phyloP scores from a whole-genome alignment of 2,329 filamentous ascomycete genomes.

The Gliomastix tumulicola region DNA sequence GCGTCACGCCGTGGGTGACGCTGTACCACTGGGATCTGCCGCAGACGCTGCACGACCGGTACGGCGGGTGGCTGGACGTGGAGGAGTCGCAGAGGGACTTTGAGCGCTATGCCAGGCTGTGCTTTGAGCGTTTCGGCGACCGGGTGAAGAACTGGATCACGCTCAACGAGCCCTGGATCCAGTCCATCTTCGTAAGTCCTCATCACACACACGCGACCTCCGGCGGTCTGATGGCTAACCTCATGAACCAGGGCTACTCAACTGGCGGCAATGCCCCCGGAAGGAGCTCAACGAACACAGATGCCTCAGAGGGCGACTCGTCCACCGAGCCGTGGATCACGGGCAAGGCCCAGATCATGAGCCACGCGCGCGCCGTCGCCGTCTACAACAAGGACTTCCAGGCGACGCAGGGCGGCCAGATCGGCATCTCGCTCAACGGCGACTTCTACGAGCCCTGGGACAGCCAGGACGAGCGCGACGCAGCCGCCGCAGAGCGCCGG shows the following conservation, averaged over 20 bases:
- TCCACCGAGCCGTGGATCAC: slow-evolving; percentile 27
- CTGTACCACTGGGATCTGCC: slow-evolving; percentile 57
- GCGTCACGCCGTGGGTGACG: slow-evolving; percentile 55
- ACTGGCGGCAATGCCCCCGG: slow-evolving; percentile 26
- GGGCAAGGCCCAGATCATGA: slow-evolving; percentile 25
- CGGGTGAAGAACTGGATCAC: slow-evolving; percentile 30
- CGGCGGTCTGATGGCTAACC: neutral
- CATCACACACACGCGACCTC: neutral
- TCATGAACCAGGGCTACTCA: slow-evolving; percentile 17
- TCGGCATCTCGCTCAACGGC: slow-evolving; percentile 27
- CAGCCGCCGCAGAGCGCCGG: slow-evolving; percentile 20
- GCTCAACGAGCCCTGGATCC: slow-evolving; percentile 29
- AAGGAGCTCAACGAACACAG: slow-evolving; percentile 14
- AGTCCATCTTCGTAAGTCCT: slow-evolving; percentile 21
- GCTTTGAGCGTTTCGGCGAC: slow-evolving; percentile 31
- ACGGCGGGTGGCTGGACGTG: slow-evolving; percentile 24
- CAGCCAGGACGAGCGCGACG: slow-evolving; percentile 11
- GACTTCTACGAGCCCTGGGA: slow-evolving; percentile 30
- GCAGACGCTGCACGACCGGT: slow-evolving; percentile 23
- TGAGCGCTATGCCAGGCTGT: slow-evolving; percentile 25
- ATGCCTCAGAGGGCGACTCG: slow-evolving; percentile 17
- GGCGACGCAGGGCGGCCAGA: slow-evolving; percentile 16
- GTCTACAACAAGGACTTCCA: slow-evolving; percentile 23
- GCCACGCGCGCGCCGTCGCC: slow-evolving; percentile 22
- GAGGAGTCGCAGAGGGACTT: slow-evolving; percentile 23